These are phyloP conservation scores for Lentinula detonsa DNA, from an alignment of 768 basidiomycete genomes.

Conservation along the genomic window DNA sequence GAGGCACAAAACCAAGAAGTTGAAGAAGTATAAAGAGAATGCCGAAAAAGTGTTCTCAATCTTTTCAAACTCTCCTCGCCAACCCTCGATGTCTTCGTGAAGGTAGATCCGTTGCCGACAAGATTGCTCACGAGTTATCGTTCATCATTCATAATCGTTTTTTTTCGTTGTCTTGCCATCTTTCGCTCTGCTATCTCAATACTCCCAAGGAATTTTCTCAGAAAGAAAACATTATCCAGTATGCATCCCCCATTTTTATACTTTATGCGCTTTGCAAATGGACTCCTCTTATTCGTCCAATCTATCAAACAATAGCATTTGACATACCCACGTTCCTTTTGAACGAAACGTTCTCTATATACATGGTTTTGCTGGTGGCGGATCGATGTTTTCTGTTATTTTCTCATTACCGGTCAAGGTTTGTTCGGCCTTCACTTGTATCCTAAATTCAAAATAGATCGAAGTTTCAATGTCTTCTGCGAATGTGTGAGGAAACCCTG, in stretches of 20 bases:
- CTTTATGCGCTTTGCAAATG: not conserved
- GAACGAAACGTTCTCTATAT: not conserved
- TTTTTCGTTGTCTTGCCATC: not conserved
- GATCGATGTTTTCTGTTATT: not conserved
- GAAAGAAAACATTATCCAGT: not conserved
- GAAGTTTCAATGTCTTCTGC: too few relatives aligned
- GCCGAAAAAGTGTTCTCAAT: conserved; percentile 82
- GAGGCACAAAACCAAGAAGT: conserved; percentile 61
- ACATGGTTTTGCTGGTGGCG: not conserved
- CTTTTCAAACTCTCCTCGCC: conserved; percentile 63
- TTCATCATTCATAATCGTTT: not conserved
- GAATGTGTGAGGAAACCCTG: too few relatives aligned
- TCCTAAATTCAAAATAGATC: too few relatives aligned
- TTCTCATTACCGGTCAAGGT: too few relatives aligned
- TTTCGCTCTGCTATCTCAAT: conserved; percentile 1
- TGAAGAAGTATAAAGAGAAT: conserved; percentile 84
- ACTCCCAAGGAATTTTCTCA: not conserved
- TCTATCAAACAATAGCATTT: not conserved
- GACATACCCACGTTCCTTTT: not conserved
- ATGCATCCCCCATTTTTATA: not conserved
- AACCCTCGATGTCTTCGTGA: conserved; percentile 18
- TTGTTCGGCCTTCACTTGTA: too few relatives aligned
- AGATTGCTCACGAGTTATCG: not conserved
- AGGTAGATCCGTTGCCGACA: not conserved
- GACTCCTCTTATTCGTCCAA: not conserved